Evolutionary conservation across 306 rosid genomes (phyloP).

Genomic region (Arachis stenosperma): DNA sequence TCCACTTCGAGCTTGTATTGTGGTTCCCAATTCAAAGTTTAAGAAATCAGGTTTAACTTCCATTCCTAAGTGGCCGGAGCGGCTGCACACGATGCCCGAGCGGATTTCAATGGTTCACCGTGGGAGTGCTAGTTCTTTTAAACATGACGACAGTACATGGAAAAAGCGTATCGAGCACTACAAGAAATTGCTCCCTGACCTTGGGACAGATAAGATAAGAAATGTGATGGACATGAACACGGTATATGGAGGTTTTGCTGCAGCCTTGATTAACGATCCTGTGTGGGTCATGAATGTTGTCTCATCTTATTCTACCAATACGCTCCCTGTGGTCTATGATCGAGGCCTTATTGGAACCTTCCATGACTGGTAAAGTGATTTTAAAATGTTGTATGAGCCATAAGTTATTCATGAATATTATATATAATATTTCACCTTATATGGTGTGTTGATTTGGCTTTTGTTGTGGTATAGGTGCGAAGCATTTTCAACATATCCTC

Average conservation of each 20-base stretch:
- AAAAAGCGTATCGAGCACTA: conserved; percentile 69
- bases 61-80: conserved; percentile 84
- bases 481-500: conserved; percentile 96
- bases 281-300: conserved; percentile 98
- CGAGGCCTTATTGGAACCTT: conserved; percentile 94
- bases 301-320: conserved; percentile 75
- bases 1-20: conserved; percentile 75
- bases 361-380: conserved; percentile 79
- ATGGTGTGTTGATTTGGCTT: conserved; percentile 34
- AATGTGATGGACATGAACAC: conserved; percentile 99
- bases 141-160: conserved; percentile 78
- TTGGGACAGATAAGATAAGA: conserved; percentile 81
- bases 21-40: conserved; percentile 70
- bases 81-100: conserved; percentile 69
- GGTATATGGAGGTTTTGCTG: conserved; percentile 86
- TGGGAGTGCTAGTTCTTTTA: conserved; percentile 65
- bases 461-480: conserved; percentile 79
- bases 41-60: conserved; percentile 57
- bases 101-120: conserved; percentile 60
- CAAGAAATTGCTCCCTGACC: conserved; percentile 81
- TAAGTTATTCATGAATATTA: background rate
- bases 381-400: background rate
- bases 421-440: background rate
- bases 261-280: conserved; percentile 72
- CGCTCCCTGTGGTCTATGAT: conserved; percentile 84